Base-by-base conservation (phyloP, 148 eudicot genomes). In the Camellia granthamiana region DNA sequence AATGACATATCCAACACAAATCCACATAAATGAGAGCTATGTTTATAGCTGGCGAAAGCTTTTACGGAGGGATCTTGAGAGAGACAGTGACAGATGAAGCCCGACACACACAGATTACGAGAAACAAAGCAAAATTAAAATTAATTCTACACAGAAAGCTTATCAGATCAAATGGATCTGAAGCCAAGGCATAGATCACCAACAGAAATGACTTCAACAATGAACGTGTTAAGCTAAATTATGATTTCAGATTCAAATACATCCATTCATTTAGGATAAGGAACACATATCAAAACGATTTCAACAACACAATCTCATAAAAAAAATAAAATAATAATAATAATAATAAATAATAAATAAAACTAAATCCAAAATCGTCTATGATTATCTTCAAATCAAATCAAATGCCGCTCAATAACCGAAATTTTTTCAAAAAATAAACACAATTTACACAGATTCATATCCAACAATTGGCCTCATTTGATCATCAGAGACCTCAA, bases 401-500 rank as follows among this genome's bases (percentile, higher is more conserved):
- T 11, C 67, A 9, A 61, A 61, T 60, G 67, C 2, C n/a, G 21
- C n/a, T 44, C 10, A 42, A 60, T 5, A 76, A 44, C 21, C 11
- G 41, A 8, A 8, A 21, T 5, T 61, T 18, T 41, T 4, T 14
- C 10, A 61, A 18, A 62, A 74, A n/a, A 74, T 7, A 55, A 23
- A 3, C 41, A 56, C 5, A 10, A 18, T 19, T 13, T 15, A 42
- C 52, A 59, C 2, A 51, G 21, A 63, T 47, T n/a, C 13, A 76
- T 11, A 46, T 61, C 56, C 12, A 14, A 23, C 49, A 64, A 63
- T 47, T 23, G 13, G 70, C 70, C 44, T 38, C 38, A 62, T 13
- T 62, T 58, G 69, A 62, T 44, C 58, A 12, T 10, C 69, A n/a
- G 42, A 58, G 12, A 42, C 78, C 58, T 47, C 79, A 63, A 44